Base-by-base conservation (phyloP, 2,329 filamentous ascomycete genomes). In the Bipolaris zeicola region DNA sequence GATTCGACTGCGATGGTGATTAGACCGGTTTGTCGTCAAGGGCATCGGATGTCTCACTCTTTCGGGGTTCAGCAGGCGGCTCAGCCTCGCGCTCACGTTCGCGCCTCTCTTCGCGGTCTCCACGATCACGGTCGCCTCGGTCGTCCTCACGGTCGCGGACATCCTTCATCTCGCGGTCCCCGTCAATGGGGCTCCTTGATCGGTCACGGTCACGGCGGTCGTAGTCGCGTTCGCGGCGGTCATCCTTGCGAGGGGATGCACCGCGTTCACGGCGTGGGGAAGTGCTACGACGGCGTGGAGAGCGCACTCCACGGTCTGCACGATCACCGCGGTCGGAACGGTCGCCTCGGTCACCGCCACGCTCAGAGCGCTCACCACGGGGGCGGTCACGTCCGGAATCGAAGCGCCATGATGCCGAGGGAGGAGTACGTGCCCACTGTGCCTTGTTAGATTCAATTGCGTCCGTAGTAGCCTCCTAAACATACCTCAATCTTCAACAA, bases 351-450 rank as follows among this genome's bases (percentile, higher is more conserved):
- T 68, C 65, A 46, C 87, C 85, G 59, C 89, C 87, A 64, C 87
- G 89, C 71, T 92, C 90, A 71, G 90, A 87, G 38, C 63, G 63
- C 56, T 66, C 66, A 38, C 65, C 66, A 55, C 68, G 67, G 44
- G 67, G 67, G 46, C 68, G 66, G 48, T 71, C 69, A 38, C 70
- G 69, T 59, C 93, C 94, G 66, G 92, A 92, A 78, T 97, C 95
- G 76, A 99, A 99, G 61, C 95, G 91, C 95, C 95, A 99, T 28
- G 93, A 98, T 50, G 95, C 95, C 66, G 95, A 98, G 47, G 95
- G 95, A 71, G 95, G 95, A 72, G 95, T 99, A 70, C 95, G 91
- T 71, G 95, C 95, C 95, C 95, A 99, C 95, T 99, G 63, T n/a
- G 44, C 26, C 26, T 46, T 41, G 60, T 73, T 54, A 72, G 70